Percentiles rank a stretch among this genome's conserved stretches.
phyloP scores from a whole-genome alignment of 768 basidiomycete species.

The Cystofilobasidium capitatum region DNA sequence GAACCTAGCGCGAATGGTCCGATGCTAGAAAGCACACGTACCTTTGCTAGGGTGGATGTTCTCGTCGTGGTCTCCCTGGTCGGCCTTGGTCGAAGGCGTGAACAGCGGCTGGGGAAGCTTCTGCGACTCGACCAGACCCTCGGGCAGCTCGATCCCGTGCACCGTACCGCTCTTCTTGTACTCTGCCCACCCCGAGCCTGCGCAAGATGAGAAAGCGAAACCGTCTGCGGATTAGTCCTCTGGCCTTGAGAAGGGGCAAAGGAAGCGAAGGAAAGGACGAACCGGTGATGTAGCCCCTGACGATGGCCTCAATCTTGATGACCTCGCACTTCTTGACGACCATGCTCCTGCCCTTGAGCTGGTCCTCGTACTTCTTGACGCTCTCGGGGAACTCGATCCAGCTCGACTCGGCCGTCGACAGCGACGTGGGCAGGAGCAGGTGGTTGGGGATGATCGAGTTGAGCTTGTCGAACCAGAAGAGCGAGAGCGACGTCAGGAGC shows the following conservation, averaged over 20 bases:
- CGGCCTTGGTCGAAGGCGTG: slow-evolving; percentile 95
- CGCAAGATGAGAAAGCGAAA: background rate
- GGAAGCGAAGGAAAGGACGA: slow-evolving; percentile 29
- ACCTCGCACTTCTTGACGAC: slow-evolving; percentile 82
- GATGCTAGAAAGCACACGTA: slow-evolving; percentile 33
- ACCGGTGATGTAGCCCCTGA: slow-evolving; percentile 95
- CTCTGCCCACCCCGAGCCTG: slow-evolving; percentile 93
- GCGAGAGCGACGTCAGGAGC: slow-evolving; percentile 75
- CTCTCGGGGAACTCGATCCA: slow-evolving; percentile 68
- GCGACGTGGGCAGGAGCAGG: slow-evolving; percentile 54
- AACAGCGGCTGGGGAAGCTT: slow-evolving; percentile 74
- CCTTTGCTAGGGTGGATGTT: slow-evolving; percentile 82
- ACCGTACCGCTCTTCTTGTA: slow-evolving; percentile 80
- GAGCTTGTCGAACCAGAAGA: slow-evolving; percentile 91
- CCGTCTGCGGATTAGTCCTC: background rate
- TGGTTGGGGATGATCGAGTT: slow-evolving; percentile 75
- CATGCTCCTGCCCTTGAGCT: slow-evolving; percentile 78
- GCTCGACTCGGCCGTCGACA: background rate
- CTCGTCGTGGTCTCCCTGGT: slow-evolving; percentile 86
- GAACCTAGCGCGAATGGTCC: background rate
- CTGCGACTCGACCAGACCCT: slow-evolving; percentile 72
- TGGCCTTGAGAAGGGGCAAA: background rate
- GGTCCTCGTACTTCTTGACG: slow-evolving; percentile 60
- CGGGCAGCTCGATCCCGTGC: slow-evolving; percentile 68
- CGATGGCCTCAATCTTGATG: slow-evolving; percentile 86